phyloP scores from a whole-genome alignment of 768 basidiomycete species.

The Leccinum variicolor region DNA sequence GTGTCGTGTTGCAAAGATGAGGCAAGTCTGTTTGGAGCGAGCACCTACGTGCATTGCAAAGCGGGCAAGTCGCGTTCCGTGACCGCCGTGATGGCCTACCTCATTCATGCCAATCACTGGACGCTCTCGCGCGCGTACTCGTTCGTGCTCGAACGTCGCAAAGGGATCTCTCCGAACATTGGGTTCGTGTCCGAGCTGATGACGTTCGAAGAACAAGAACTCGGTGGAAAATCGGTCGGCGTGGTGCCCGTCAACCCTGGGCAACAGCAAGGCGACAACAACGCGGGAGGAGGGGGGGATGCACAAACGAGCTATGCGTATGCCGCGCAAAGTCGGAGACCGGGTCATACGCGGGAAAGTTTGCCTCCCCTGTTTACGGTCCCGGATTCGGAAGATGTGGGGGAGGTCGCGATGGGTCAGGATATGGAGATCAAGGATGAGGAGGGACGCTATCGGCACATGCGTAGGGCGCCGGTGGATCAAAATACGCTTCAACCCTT shows the following conservation, averaged over 20 bases:
- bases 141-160: conserved; percentile 88
- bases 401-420: conserved; percentile 53
- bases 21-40: conserved; percentile 81
- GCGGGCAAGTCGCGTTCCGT: conserved; percentile 95
- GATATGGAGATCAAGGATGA: conserved; percentile 89
- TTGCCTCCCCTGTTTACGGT: conserved; percentile 36
- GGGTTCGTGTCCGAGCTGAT: conserved; percentile 97
- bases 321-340: conserved; percentile 49
- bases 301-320: conserved; percentile 38
- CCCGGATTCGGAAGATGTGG: conserved; percentile 27
- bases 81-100: conserved; percentile 94
- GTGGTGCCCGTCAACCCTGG: conserved; percentile 17
- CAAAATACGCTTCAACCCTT: conserved; percentile 86
- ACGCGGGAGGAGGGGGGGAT: conserved; percentile 16
- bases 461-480: conserved; percentile 82
- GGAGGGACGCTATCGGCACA: conserved; percentile 82
- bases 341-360: conserved; percentile 71
- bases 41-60: conserved; percentile 95
- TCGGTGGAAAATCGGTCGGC: conserved; percentile 48
- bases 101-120: conserved; percentile 98
- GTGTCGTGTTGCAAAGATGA: conserved; percentile 57
- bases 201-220: conserved; percentile 93
- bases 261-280: conserved; percentile 5
- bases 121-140: conserved; percentile 87
- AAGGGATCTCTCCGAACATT: conserved; percentile 95